Conservation (phyloP, 345 rosid genomes). For the Hypericum androsaemum region DNA sequence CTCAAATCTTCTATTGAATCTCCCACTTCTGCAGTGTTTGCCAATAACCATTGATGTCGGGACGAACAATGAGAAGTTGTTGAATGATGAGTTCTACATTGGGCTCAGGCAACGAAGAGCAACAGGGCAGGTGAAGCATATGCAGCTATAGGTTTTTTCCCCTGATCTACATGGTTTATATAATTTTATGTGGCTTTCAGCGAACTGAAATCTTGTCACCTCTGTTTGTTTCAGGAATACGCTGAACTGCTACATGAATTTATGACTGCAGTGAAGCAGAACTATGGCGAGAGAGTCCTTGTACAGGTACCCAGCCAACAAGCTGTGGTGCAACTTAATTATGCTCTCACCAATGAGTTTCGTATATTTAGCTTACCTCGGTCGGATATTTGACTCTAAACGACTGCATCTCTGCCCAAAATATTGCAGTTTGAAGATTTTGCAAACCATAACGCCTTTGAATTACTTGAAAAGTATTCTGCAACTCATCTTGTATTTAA, state of each 20-base stretch:
- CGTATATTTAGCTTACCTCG: background rate
- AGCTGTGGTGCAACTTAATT: background rate
- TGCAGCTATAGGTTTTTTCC: constrained; percentile 5
- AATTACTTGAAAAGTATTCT: constrained; percentile 73
- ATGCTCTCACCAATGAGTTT: background rate
- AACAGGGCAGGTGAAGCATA: constrained; percentile 61
- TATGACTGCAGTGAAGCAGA: constrained; percentile 92
- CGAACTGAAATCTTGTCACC: constrained; percentile 10
- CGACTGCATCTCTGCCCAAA: background rate
- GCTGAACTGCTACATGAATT: constrained; percentile 87
- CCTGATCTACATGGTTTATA: constrained; percentile 8
- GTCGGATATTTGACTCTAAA: background rate
- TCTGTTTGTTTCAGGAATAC: constrained; percentile 53
- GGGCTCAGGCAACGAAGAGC: constrained; percentile 95
- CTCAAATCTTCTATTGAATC: background rate
- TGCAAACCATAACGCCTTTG: constrained; percentile 96
- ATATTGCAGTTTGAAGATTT: constrained; percentile 86
- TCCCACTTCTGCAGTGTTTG: constrained; percentile 54
- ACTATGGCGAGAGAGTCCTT: constrained; percentile 87
- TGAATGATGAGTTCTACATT: constrained; percentile 90
- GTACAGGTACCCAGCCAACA: constrained; percentile 51
- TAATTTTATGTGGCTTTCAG: constrained; percentile 1
- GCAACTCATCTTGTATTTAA: constrained; percentile 95
- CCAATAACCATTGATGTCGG: constrained; percentile 98
- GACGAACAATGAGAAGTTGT: constrained; percentile 78